A percentile compares a stretch with the other conserved stretches of the same genome.
These are phyloP conservation scores for Nicotiana sylvestris DNA, from an alignment of 257 asterid species.

Conservation along the genomic window DNA sequence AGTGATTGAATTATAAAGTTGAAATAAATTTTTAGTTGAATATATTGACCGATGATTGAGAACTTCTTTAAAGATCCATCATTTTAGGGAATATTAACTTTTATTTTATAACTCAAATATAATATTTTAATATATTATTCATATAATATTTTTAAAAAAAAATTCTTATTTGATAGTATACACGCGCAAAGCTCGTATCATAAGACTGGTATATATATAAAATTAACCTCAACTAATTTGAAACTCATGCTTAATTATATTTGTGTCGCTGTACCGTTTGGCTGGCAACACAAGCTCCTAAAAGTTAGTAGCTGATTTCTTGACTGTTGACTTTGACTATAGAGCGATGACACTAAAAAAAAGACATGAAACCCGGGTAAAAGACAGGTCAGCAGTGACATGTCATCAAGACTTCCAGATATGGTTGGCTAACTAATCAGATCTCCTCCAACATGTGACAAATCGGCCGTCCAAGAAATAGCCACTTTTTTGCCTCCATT, in stretches of 20 bases:
- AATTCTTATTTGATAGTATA: too few species aligned
- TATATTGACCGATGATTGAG: too few species aligned
- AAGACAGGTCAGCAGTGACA: neutral
- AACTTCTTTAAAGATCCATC: too few species aligned
- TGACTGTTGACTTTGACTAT: neutral
- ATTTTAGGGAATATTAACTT: too few species aligned
- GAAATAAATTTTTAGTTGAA: too few species aligned
- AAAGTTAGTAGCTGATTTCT: neutral
- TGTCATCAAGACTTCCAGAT: neutral
- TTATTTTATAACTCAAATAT: too few species aligned
- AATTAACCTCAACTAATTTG: neutral
- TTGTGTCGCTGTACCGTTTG: neutral
- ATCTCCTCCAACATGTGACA: conserved; percentile 25
- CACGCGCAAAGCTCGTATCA: too few species aligned
- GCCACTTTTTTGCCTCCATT: neutral
- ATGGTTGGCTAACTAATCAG: conserved; percentile 21
- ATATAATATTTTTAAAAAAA: too few species aligned
- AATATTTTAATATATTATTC: too few species aligned
- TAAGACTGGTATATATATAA: too few species aligned
- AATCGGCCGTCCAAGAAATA: conserved; percentile 34
- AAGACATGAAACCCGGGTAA: neutral
- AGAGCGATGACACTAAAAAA: neutral
- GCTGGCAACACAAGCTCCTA: neutral
- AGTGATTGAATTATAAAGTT: too few species aligned
- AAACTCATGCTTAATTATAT: neutral